These are phyloP conservation scores for Fremontodendron californicum DNA, from an alignment of 345 rosid species.

Conservation along the genomic window DNA sequence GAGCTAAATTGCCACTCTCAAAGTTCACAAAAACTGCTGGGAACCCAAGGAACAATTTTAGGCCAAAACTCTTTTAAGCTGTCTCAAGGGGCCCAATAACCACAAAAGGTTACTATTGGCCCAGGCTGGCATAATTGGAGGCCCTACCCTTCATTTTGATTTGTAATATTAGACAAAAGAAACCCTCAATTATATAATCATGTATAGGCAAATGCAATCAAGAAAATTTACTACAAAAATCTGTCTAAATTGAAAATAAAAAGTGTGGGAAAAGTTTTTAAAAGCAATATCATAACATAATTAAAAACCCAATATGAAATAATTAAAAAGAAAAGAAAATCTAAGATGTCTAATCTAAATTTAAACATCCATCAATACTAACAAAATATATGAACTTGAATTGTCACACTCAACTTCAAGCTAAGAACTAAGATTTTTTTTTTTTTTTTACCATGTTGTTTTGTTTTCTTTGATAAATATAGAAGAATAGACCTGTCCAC, in stretches of 20 bases:
- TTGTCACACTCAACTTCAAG: not conserved
- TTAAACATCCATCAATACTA: too few relatives aligned
- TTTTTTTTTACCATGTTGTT: not conserved
- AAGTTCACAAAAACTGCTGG: not conserved
- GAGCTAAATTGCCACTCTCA: not conserved
- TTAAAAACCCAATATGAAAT: too few relatives aligned
- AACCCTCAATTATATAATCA: not conserved
- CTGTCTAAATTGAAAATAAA: not conserved
- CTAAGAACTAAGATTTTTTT: not conserved
- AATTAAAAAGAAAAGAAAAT: too few relatives aligned
- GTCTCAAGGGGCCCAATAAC: constrained; percentile 12
- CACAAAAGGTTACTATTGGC: not conserved
- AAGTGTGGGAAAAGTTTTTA: too few relatives aligned
- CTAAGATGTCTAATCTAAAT: not conserved
- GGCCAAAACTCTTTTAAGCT: not conserved
- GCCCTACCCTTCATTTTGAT: not conserved
- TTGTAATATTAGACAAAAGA: not conserved
- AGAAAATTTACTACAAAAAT: not conserved
- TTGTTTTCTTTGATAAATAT: not conserved
- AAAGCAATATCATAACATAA: not conserved
- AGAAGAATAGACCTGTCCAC: not conserved
- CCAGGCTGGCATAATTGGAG: constrained; percentile 2
- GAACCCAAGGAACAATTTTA: not conserved
- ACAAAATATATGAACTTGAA: not conserved
- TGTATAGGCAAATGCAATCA: not conserved